Percentiles rank a stretch among this genome's conserved stretches.
These are phyloP conservation scores for Pyropia yezoensis DNA, from an alignment of 23 red algal genomes.

Conservation along the genomic window DNA sequence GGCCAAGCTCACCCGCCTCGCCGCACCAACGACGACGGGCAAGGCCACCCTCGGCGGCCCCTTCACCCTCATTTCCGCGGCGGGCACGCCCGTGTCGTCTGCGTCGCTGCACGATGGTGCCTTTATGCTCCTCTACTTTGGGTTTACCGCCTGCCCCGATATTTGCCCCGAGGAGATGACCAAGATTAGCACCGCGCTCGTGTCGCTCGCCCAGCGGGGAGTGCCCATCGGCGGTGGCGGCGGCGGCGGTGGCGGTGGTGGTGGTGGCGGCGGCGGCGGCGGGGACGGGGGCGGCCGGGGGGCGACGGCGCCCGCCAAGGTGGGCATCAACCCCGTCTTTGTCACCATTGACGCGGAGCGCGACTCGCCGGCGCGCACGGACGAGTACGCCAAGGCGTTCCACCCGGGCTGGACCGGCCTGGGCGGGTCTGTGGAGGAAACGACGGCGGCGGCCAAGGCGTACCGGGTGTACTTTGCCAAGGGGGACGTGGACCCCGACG, in stretches of 20 bases:
- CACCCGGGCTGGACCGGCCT: constrained; percentile 78
- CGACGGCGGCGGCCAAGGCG: constrained; percentile 35
- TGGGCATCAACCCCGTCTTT: constrained; percentile 42
- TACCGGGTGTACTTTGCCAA: constrained; percentile 86
- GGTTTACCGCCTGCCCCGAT: constrained; percentile 95
- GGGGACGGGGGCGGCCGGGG: neutral
- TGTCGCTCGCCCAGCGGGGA: constrained; percentile 35
- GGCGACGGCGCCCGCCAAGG: neutral
- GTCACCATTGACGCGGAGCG: constrained; percentile 86
- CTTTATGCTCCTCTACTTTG: constrained; percentile 88
- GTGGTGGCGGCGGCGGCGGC: no score
- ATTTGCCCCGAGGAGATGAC: constrained; percentile 93
- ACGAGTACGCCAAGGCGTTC: constrained; percentile 71
- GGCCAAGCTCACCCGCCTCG: constrained; percentile 27
- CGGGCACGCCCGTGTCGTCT: constrained; percentile 38
- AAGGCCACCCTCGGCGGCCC: constrained; percentile 79
- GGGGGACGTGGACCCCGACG: constrained; percentile 37
- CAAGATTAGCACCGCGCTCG: constrained; percentile 74
- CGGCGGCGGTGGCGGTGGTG: neutral
- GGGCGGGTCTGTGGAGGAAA: constrained; percentile 39
- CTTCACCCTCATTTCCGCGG: constrained; percentile 52
- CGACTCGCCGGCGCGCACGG: constrained; percentile 47
- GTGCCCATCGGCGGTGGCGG: neutral
- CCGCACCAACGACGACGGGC: constrained; percentile 19
- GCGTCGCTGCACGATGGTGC: constrained; percentile 13